Conservation (phyloP, 345 rosid species). For the Eucalyptus cloeziana region DNA sequence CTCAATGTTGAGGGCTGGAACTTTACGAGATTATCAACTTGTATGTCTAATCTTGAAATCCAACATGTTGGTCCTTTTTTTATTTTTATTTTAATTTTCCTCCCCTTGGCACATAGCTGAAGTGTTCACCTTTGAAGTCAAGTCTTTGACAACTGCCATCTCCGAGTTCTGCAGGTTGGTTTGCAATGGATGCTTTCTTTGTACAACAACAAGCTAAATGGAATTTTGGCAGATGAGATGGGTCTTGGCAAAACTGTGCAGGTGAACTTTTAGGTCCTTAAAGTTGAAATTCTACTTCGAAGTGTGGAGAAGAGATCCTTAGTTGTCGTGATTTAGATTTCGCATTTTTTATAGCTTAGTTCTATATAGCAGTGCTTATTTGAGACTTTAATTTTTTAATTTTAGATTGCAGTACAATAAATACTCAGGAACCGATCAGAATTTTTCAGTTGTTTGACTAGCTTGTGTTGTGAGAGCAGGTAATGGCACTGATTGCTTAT, state of each 20-base stretch:
- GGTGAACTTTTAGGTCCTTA: conserved; percentile 25
- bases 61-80: background rate
- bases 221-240: conserved; percentile 99
- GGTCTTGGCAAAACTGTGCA: conserved; percentile 99
- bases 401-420: background rate
- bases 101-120: background rate
- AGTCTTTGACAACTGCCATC: background rate
- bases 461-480: conserved; percentile 33
- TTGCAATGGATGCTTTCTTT: conserved; percentile 99
- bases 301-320: background rate
- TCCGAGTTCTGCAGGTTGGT: conserved; percentile 60
- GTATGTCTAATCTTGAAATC: conserved; percentile 27
- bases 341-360: background rate
- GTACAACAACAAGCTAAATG: conserved; percentile 96
- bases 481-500: conserved; percentile 98
- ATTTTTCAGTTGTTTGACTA: background rate
- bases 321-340: background rate
- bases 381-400: background rate
- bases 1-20: conserved; percentile 91
- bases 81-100: background rate
- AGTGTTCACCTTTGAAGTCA: background rate
- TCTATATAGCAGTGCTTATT: background rate
- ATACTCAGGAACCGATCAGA: background rate
- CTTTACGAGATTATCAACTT: conserved; percentile 96
- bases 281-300: background rate